phyloP scores from a whole-genome alignment of 2,329 filamentous ascomycete species.

The Orbilia oligospora region DNA sequence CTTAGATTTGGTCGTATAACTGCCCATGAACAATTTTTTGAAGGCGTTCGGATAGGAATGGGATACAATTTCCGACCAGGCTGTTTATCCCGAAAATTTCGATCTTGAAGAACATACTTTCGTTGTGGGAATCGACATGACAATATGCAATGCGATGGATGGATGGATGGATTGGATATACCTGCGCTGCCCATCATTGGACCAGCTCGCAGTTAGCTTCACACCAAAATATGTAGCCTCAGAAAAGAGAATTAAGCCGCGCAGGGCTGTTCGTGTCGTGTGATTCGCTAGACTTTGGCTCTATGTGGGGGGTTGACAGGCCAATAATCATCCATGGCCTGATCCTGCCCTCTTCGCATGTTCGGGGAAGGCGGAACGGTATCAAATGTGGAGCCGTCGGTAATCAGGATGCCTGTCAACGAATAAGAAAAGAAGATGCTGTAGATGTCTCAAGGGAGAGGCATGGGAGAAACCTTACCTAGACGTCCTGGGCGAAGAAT shows the following conservation, averaged over 20 bases:
- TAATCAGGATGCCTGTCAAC: conserved; percentile 56
- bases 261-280: conserved; percentile 50
- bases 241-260: conserved; percentile 40
- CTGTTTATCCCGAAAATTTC: conserved; percentile 22
- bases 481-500: conserved; percentile 46
- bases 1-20: conserved; percentile 17
- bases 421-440: conserved; percentile 52
- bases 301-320: conserved; percentile 56
- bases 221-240: conserved; percentile 9
- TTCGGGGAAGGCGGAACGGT: conserved; percentile 60
- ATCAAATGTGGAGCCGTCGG: conserved; percentile 57
- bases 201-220: conserved; percentile 6
- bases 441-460: conserved; percentile 53
- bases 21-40: background rate
- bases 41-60: conserved; percentile 7
- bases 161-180: background rate
- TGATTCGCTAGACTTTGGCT: conserved; percentile 47
- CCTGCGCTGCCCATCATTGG: conserved; percentile 5
- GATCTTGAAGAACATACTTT: conserved; percentile 17
- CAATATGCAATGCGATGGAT: conserved; percentile 23
- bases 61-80: conserved; percentile 24
- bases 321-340: conserved; percentile 55
- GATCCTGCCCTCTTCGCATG: conserved; percentile 43
- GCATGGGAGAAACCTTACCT: conserved; percentile 59
- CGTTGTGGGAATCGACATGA: conserved; percentile 1